These are phyloP conservation scores for Podospora bellae-mahoneyi DNA, from an alignment of 495 filamentous ascomycete species.

Conservation along the genomic window DNA sequence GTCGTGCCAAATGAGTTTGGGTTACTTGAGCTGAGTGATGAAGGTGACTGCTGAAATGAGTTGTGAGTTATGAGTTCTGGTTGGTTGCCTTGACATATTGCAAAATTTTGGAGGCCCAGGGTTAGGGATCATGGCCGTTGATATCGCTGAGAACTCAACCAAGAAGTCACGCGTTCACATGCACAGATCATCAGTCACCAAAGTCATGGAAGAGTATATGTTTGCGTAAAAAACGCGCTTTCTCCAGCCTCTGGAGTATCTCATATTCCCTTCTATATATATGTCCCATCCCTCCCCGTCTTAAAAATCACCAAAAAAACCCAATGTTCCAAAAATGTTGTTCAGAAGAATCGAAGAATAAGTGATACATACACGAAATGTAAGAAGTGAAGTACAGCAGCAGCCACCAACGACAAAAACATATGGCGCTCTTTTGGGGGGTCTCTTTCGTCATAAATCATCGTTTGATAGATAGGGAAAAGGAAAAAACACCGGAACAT, in stretches of 20 bases:
- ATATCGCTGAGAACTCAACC: too few species aligned
- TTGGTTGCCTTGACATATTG: background rate
- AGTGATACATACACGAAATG: constrained; percentile 5
- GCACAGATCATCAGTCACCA: too few species aligned
- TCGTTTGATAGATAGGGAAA: background rate
- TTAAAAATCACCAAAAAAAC: background rate
- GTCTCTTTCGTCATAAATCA: background rate
- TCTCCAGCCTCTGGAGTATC: background rate
- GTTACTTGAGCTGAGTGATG: background rate
- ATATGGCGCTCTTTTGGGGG: background rate
- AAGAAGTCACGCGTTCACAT: too few species aligned
- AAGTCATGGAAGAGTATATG: background rate
- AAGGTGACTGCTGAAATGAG: background rate
- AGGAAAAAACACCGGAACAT: background rate
- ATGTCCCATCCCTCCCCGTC: background rate
- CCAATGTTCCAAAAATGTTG: background rate
- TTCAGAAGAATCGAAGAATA: background rate
- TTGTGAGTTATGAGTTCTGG: background rate
- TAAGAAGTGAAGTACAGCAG: constrained; percentile 1
- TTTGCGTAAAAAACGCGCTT: background rate
- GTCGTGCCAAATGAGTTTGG: too few species aligned
- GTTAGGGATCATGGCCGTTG: too few species aligned
- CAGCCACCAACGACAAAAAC: background rate
- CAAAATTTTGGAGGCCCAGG: too few species aligned
- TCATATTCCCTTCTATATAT: background rate